These are phyloP conservation scores for Sphagnum tenellum DNA, from an alignment of 225 moss, liverwort and hornwort genomes.

Conservation along the genomic window DNA sequence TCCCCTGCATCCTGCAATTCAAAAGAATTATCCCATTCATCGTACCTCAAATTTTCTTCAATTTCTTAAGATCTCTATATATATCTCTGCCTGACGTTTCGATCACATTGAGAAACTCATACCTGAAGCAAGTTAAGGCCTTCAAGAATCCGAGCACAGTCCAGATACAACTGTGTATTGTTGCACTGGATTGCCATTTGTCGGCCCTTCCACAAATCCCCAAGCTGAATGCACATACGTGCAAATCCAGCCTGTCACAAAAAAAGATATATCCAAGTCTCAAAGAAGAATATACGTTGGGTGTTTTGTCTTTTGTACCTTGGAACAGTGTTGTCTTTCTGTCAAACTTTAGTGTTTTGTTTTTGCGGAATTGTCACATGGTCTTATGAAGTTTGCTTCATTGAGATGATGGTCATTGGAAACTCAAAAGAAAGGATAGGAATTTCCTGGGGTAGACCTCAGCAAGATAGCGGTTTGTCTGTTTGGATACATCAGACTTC, in stretches of 20 bases:
- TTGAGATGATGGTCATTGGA: no score
- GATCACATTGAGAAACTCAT: not conserved
- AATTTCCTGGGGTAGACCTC: slow-evolving; percentile 21
- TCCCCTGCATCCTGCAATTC: slow-evolving; percentile 36
- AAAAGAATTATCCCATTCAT: not conserved
- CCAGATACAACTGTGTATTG: slow-evolving; percentile 17
- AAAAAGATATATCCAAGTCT: no score
- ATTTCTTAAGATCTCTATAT: not conserved
- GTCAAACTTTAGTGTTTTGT: no score
- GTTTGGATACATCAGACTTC: slow-evolving; percentile 2
- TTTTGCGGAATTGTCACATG: no score
- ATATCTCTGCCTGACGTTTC: not conserved
- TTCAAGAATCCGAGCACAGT: slow-evolving; percentile 35
- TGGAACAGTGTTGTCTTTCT: no score
- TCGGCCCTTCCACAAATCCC: slow-evolving; percentile 54
- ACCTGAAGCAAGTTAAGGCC: slow-evolving; percentile 35
- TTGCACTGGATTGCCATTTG: slow-evolving; percentile 27
- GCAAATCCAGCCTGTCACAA: slow-evolving; percentile 33
- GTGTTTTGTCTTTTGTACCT: not conserved
- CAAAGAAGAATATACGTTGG: not conserved
- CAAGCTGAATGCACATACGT: slow-evolving; percentile 34
- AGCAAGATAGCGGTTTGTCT: slow-evolving; percentile 16
- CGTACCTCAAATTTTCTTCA: not conserved
- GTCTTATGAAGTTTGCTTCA: no score
- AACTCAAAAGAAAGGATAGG: no score